A percentile compares a stretch with the other conserved stretches of the same genome.
Conservation (phyloP, 495 filamentous ascomycete genomes). For the Aspergillus indologenus region DNA sequence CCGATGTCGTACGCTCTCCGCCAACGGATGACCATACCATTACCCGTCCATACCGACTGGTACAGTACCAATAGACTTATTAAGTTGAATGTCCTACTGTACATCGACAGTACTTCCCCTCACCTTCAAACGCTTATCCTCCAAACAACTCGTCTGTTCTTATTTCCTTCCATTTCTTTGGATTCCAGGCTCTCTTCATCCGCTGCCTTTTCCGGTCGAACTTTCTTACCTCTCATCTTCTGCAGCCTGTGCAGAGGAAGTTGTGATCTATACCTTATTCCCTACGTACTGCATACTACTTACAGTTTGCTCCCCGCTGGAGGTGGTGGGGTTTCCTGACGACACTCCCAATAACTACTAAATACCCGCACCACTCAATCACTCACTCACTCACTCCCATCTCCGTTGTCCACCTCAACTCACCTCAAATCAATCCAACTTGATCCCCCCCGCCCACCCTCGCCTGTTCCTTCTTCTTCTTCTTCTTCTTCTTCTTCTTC, state of each 20-base stretch:
- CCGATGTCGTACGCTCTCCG: neutral
- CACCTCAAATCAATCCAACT: constrained; percentile 14
- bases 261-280: neutral
- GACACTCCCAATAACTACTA: constrained; percentile 17
- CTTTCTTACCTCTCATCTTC: neutral
- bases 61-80: too few species aligned
- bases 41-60: neutral
- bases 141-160: too few species aligned
- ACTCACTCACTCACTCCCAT: constrained; percentile 7
- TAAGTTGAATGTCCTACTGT: too few species aligned
- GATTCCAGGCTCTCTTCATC: neutral
- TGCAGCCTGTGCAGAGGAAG: neutral
- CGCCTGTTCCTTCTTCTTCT: constrained; percentile 1
- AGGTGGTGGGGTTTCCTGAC: constrained; percentile 27
- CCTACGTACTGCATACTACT: too few species aligned
- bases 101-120: too few species aligned
- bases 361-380: neutral
- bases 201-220: neutral
- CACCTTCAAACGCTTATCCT: too few species aligned
- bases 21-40: neutral
- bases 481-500: neutral
- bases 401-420: constrained; percentile 13
- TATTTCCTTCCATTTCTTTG: too few species aligned
- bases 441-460: constrained; percentile 9
- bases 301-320: constrained; percentile 10